Conservation (phyloP, 495 filamentous ascomycete species). For the Astrothelium subdiscretum region DNA sequence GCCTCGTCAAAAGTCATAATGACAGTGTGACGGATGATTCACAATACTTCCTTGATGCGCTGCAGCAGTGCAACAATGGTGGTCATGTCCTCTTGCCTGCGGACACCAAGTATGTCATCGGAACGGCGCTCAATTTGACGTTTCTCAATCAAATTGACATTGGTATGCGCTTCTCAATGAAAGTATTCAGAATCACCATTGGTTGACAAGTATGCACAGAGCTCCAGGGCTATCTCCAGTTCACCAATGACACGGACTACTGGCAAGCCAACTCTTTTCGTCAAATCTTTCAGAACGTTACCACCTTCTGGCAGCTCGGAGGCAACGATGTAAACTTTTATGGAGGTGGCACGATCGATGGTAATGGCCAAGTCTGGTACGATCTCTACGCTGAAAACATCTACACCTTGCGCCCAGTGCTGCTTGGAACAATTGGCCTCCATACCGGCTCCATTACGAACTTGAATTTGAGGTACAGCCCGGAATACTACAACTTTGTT, state of each 20-base stretch:
- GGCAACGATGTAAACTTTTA: constrained; percentile 60
- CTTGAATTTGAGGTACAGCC: constrained; percentile 50
- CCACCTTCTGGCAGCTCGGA: constrained; percentile 58
- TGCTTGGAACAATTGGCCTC: constrained; percentile 52
- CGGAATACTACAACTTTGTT: constrained; percentile 58
- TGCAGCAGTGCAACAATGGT: constrained; percentile 54
- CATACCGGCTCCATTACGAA: constrained; percentile 47
- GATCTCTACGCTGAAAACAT: constrained; percentile 45
- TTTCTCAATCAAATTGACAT: constrained; percentile 55
- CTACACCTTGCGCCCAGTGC: constrained; percentile 47
- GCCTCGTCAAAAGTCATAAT: constrained; percentile 24
- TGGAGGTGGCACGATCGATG: constrained; percentile 48
- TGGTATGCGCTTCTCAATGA: constrained; percentile 9
- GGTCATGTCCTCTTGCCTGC: constrained; percentile 51
- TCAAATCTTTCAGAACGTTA: constrained; percentile 52
- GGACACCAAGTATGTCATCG: constrained; percentile 46
- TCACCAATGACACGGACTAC: constrained; percentile 55
- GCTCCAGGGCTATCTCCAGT: constrained; percentile 45
- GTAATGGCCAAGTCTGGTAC: constrained; percentile 63
- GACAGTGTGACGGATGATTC: constrained; percentile 46
- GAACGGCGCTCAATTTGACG: constrained; percentile 53
- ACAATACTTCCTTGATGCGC: constrained; percentile 41
- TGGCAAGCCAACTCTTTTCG: constrained; percentile 52
- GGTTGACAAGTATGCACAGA: constrained; percentile 21
- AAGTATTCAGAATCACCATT: not conserved